Base-by-base conservation (phyloP, 495 filamentous ascomycete species). In the Arthonia radiata region DNA sequence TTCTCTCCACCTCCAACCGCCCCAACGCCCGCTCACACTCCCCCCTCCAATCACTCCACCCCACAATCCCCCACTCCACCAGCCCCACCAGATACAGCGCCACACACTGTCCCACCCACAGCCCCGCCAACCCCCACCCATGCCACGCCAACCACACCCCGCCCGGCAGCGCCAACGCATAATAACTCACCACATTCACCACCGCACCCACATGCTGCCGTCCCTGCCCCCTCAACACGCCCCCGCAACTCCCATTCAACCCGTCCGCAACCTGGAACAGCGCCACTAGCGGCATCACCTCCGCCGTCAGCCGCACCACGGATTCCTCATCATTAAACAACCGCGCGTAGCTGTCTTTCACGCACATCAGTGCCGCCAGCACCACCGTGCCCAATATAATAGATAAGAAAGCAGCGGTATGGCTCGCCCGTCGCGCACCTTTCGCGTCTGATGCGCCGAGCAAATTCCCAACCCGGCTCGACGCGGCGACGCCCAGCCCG, bases 251-350 rank as follows among this genome's bases (percentile, higher is more conserved):
- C 0, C 74, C 77, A 46, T 83, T 86, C 30, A 89, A 46, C 2
- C 80, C 81, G 46, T 92, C 81, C 0, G 81, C 77, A 31, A 92
- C 80, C 51, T 92, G 81, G 54, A 92, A 92, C n/a, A 90, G 55
- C 2, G 81, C 81, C 7, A 92, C 80, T 37, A 62, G 81, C 13
- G 78, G 81, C 50, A 92, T 65, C 22, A 91, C 76, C 17, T 81
- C 61, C 2, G 75, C 68, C 0, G 78, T 82, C 2, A 92, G 56
- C 3, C 37, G 40, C n/a, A 90, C 64, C 0, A 92, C 81, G 4
- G 55, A 42, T 4, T 55, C 43, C 39, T 92, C 79, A 33, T 77
- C 55, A 42, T 86, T 90, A 52, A 90, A 91, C 17, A 92, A 65
- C 35, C 62, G 63, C 4, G 74, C 81, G 40, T 86, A 90, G 9